Conservation (phyloP, 2,329 filamentous ascomycete species). For the Fusarium newnesense region DNA sequence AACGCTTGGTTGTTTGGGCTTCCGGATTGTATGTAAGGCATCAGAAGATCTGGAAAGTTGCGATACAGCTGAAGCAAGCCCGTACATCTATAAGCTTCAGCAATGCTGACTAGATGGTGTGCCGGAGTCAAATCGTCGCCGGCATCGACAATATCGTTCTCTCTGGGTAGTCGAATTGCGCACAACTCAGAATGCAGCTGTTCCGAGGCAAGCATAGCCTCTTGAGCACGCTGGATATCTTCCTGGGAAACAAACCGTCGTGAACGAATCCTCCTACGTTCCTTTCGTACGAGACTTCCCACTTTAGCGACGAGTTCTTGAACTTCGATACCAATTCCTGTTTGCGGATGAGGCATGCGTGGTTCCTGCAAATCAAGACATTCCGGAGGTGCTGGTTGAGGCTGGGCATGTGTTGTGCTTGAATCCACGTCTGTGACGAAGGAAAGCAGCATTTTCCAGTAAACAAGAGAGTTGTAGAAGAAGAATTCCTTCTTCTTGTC, state of each 20-base stretch:
- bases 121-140: slow-evolving; percentile 42
- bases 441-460: slow-evolving; percentile 44
- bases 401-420: not conserved
- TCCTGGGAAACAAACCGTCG: slow-evolving; percentile 35
- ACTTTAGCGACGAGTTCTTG: slow-evolving; percentile 43
- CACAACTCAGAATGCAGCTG: slow-evolving; percentile 35
- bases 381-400: slow-evolving; percentile 18
- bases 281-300: slow-evolving; percentile 36
- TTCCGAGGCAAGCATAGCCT: slow-evolving; percentile 32
- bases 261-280: slow-evolving; percentile 39
- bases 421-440: slow-evolving; percentile 39
- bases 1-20: slow-evolving; percentile 3
- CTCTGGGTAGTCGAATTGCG: slow-evolving; percentile 28
- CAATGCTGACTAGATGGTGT: slow-evolving; percentile 39
- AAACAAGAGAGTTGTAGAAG: slow-evolving; percentile 43
- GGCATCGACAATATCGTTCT: slow-evolving; percentile 35
- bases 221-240: slow-evolving; percentile 41
- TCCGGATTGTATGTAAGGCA: slow-evolving; percentile 36
- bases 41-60: slow-evolving; percentile 54
- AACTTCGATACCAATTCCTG: slow-evolving; percentile 39
- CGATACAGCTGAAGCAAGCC: slow-evolving; percentile 44
- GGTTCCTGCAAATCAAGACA: slow-evolving; percentile 23
- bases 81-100: slow-evolving; percentile 45
- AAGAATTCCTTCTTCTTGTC: slow-evolving; percentile 42
- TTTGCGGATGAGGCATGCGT: slow-evolving; percentile 44